Base-by-base conservation (phyloP, 345 rosid species). In the Salix dunnii region DNA sequence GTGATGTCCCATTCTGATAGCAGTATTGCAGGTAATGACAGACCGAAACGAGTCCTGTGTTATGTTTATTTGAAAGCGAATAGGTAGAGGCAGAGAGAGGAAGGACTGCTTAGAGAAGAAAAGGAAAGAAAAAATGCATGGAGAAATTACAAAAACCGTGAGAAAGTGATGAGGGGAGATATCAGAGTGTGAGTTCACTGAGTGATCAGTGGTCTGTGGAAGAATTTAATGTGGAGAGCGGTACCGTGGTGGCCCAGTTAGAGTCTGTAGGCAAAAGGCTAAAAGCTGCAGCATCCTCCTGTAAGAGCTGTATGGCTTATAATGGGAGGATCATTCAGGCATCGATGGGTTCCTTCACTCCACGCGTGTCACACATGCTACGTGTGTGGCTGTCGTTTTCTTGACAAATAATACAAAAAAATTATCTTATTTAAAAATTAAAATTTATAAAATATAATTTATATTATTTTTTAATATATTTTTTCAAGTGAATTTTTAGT, bases 1-100 rank as follows among this genome's bases (percentile, higher is more conserved):
- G 79, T 96, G 99, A 81, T 93, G 98, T 16, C 97, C 98, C 99
- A 92, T 90, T 28, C 60, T 67, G 18, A 62, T 40, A 20, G 9
- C 10, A 74, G 9, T 49, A 21, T 68, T 13, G 68, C 77, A 77
- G 73, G 76, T 79, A 78, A 62, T 75, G 75, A 38, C 77, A 68
- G 80, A 74, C 78, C 77, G 77, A 75, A 74, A 68, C 80, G 78
- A 86, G 82, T 78, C 46, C 33, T 78, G 77, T 67, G 63, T 76
- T 70, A 58, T 79, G 60, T 70, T 73, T 40, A 65, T 38, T 67
- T 68, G 73, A 78, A 64, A 73, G 76, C 53, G 40, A 76, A 84
- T 69, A 74, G 67, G 14, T 21, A 61, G 28, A 33, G 40, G 48
- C 35, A 75, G 58, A 25, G 21, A 36, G 46, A 31, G 35, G 12